Evolutionary conservation across 179 eudicot genomes (phyloP).

Genomic region (Spergularia azorica): DNA sequence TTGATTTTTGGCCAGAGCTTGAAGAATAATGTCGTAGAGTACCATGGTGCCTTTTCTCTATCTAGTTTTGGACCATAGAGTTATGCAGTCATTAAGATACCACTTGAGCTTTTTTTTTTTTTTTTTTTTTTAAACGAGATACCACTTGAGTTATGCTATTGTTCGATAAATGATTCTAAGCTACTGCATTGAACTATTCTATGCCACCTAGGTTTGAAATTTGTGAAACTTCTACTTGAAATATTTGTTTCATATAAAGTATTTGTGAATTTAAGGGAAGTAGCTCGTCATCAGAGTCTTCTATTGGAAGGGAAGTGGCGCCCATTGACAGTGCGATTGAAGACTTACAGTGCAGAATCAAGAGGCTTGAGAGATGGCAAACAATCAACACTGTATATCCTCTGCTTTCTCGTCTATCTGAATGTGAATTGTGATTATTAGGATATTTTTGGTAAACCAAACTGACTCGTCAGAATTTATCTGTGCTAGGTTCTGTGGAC

Average conservation of each 20-base stretch:
- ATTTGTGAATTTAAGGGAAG: slow-evolving; percentile 59
- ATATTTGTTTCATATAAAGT: slow-evolving; percentile 5
- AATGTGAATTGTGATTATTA: background rate
- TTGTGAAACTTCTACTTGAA: background rate
- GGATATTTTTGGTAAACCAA: background rate
- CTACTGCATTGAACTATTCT: background rate
- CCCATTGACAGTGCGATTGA: slow-evolving; percentile 76
- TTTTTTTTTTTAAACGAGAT: background rate
- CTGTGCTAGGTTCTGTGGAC: slow-evolving; percentile 87
- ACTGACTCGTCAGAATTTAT: background rate
- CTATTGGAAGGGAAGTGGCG: slow-evolving; percentile 67
- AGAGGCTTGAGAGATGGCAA: slow-evolving; percentile 90
- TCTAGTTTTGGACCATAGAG: no score
- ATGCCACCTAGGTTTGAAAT: background rate
- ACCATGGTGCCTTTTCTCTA: no score
- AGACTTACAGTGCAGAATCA: slow-evolving; percentile 90
- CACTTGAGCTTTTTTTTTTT: no score
- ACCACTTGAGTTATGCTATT: background rate
- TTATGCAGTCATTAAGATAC: no score
- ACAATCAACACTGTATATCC: slow-evolving; percentile 71
- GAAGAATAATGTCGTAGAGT: no score
- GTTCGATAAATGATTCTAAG: background rate
- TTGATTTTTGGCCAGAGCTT: no score
- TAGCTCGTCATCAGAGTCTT: slow-evolving; percentile 78
- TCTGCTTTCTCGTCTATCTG: background rate